Base-by-base conservation (phyloP, 805 yeast genomes). In the Wickerhamomyces pijperi region DNA sequence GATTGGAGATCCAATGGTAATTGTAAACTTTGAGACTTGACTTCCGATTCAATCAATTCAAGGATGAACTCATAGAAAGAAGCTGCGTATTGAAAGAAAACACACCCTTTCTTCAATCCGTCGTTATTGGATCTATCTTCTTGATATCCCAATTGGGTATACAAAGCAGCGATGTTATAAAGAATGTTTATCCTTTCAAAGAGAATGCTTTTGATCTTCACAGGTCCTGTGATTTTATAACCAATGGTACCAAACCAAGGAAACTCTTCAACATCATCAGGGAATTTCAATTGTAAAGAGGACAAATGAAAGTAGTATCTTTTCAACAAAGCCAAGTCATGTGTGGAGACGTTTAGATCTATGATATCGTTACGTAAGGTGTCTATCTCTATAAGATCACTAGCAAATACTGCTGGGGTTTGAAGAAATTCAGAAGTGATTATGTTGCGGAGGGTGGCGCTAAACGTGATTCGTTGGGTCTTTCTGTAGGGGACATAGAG, bases 201-300 rank as follows among this genome's bases (percentile, higher is more conserved):
- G 19, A 54, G 46, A 4, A 83, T 53, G 0, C 86, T 74, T 20
- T 59, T 55, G 31, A 63, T 50, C 36, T 58, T 63, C 15, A 67
- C 60, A 1, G 76, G 72, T 0, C 74, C 72, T 7, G 67, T 58
- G 3, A 70, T 65, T 16, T 76, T 62, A 38, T 71, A 70, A 0
- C 83, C 79, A 4, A 83, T 58, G 1, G 85, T 73, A 18, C 79
- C 78, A 51, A 63, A 73, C 97, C 97, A 90, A 0, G 74, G 65
- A 46, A 85, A 80, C 31, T 66, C 70, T 8, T 74, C 59, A 16
- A 69, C 63, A 44, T 79, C 80, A 21, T 65, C 64, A 0, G 92
- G 86, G 42, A 88, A 80, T 51, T 81, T 83, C 36, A 57, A 41
- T 29, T 58, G 56, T 7, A 82, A 41, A 8, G 63, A 62, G 1